Evolutionary conservation across 208 protist genomes (phyloP).

Genomic region (Endotrypanum monterogeii): DNA sequence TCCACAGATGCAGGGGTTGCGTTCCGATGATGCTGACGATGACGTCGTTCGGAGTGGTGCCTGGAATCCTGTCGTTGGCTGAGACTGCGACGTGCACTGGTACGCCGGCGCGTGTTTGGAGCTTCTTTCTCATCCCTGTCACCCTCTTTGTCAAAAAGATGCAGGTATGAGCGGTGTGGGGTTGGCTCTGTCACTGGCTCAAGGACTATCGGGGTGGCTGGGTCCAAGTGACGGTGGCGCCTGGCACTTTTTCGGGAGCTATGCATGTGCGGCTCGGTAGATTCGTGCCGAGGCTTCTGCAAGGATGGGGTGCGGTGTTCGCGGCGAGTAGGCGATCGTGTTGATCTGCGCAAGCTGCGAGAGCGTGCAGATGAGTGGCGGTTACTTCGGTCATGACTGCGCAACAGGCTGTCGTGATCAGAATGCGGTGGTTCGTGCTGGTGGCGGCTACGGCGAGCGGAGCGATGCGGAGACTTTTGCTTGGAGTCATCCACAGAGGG

Average conservation of each 20-base stretch:
- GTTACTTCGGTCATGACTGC: conserved; percentile 19
- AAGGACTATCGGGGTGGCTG: not conserved
- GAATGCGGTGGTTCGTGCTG: conserved; percentile 4
- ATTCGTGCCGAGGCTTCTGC: conserved; percentile 9
- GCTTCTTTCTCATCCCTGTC: conserved; percentile 11
- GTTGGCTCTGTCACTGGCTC: conserved; percentile 13
- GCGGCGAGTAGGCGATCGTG: conserved; percentile 17
- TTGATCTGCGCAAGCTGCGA: conserved; percentile 16
- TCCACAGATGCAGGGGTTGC: conserved; percentile 6
- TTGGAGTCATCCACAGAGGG: conserved; percentile 13
- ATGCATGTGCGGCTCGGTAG: conserved; percentile 9
- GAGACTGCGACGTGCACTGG: conserved; percentile 20
- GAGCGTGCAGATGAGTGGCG: conserved; percentile 5
- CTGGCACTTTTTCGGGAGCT: conserved; percentile 18
- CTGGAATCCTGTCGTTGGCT: conserved; percentile 13
- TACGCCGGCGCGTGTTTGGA: conserved; percentile 10
- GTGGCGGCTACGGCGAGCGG: conserved; percentile 23
- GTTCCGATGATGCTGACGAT: conserved; percentile 13
- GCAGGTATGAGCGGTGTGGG: conserved; percentile 6
- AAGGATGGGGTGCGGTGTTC: conserved; percentile 23
- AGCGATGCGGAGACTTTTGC: not conserved
- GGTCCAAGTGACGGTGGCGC: conserved; percentile 13
- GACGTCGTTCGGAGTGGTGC: conserved; percentile 18
- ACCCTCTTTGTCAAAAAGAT: conserved; percentile 6
- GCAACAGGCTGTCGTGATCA: conserved; percentile 15